Evolutionary conservation across 2,329 filamentous ascomycete species (phyloP).

Genomic region (Penicillium sp.): DNA sequence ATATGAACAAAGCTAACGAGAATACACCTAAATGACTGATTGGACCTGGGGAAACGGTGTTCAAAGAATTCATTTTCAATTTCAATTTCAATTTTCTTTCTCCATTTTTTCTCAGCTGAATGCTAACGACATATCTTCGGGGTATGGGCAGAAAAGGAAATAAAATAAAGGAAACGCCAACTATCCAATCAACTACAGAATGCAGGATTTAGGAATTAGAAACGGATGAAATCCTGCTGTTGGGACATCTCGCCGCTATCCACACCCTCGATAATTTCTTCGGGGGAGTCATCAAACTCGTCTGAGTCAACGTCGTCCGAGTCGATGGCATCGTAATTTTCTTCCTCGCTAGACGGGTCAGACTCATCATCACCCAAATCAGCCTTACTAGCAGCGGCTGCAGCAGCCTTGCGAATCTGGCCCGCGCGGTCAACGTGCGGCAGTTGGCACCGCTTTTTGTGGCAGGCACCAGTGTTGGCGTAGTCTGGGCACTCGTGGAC

Average conservation of each 20-base stretch:
- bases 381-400: slow-evolving; percentile 43
- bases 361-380: slow-evolving; percentile 55
- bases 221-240: slow-evolving; percentile 55
- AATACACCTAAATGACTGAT: not conserved
- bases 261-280: slow-evolving; percentile 38
- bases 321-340: slow-evolving; percentile 61
- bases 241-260: slow-evolving; percentile 50
- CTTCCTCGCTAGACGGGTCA: slow-evolving; percentile 77
- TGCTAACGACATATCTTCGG: slow-evolving; percentile 5
- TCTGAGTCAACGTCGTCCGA: slow-evolving; percentile 74
- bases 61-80: not conserved
- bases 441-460: slow-evolving; percentile 75
- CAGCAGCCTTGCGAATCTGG: slow-evolving; percentile 62
- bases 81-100: not conserved
- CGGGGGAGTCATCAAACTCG: slow-evolving; percentile 45
- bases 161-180: not conserved
- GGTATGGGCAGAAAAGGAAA: slow-evolving; percentile 13
- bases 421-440: slow-evolving; percentile 86
- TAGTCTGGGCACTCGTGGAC: slow-evolving; percentile 93
- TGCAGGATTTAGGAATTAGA: slow-evolving; percentile 32
- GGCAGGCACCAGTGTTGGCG: slow-evolving; percentile 84
- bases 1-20: not conserved
- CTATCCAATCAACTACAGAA: slow-evolving; percentile 11
- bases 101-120: not conserved
- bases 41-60: not conserved